These are phyloP conservation scores for Solanum dulcamara DNA, from an alignment of 257 asterid species.

Conservation along the genomic window DNA sequence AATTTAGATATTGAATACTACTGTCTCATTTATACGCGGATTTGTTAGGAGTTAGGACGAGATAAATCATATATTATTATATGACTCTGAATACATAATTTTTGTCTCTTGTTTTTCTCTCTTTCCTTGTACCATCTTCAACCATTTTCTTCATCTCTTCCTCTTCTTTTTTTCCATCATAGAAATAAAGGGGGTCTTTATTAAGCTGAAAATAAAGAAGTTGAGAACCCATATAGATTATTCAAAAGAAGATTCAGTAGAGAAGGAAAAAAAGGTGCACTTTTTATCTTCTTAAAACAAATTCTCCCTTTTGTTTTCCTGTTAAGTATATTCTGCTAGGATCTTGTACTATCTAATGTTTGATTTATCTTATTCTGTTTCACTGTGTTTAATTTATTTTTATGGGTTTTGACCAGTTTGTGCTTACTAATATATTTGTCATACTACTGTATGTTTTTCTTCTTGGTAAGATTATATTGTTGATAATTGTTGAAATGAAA, in stretches of 20 bases:
- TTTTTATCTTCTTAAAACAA: background rate
- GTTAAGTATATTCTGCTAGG: background rate
- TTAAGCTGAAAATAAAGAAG: background rate
- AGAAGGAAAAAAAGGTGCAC: background rate
- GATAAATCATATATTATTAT: too few species aligned
- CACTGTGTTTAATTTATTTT: background rate
- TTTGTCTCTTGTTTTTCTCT: background rate
- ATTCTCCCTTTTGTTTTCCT: background rate
- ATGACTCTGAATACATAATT: background rate
- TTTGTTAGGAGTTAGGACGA: too few species aligned
- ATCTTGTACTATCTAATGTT: background rate
- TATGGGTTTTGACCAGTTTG: background rate
- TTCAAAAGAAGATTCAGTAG: background rate
- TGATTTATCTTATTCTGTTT: background rate
- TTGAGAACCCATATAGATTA: background rate
- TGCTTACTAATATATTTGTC: background rate
- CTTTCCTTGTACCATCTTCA: conserved; percentile 14
- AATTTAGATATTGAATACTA: background rate
- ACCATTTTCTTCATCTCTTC: background rate
- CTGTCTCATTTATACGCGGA: too few species aligned
- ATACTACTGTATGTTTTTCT: background rate
- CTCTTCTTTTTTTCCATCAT: background rate
- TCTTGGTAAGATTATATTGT: background rate
- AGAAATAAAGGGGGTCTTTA: background rate
- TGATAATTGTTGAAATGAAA: background rate